These are phyloP conservation scores for Vaccinium darrowii DNA, from an alignment of 148 eudicot genomes.

Conservation along the genomic window DNA sequence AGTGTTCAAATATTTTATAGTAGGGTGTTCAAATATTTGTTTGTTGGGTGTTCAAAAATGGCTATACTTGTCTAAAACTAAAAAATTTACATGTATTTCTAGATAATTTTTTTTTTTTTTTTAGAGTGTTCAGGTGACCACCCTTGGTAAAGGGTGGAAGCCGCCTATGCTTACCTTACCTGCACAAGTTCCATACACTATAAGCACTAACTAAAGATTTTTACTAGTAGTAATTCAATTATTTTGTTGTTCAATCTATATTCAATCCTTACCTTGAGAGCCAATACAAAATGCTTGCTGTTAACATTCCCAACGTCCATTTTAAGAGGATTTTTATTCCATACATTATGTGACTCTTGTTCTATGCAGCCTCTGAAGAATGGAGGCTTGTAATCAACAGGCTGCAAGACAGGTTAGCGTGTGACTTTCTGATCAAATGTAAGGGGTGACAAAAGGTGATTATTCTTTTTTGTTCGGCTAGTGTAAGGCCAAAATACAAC, in stretches of 20 bases:
- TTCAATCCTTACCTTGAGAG: slow-evolving; percentile 61
- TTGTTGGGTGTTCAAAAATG: too few relatives aligned
- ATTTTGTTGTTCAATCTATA: neutral
- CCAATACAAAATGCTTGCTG: slow-evolving; percentile 80
- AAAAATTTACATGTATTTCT: too few relatives aligned
- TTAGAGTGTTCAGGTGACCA: too few relatives aligned
- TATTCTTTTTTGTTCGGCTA: neutral
- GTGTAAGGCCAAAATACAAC: neutral
- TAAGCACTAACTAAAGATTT: neutral
- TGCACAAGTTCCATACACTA: slow-evolving; percentile 22
- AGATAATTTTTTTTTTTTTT: too few relatives aligned
- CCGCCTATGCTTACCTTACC: slow-evolving; percentile 34
- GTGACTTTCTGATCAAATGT: neutral
- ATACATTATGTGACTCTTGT: slow-evolving; percentile 65
- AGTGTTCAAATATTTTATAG: too few relatives aligned
- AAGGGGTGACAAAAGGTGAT: neutral
- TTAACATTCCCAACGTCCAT: slow-evolving; percentile 94
- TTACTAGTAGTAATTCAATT: neutral
- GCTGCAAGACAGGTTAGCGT: slow-evolving; percentile 45
- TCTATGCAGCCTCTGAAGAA: slow-evolving; percentile 84
- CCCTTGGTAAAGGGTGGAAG: too few relatives aligned
- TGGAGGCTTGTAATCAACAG: slow-evolving; percentile 92
- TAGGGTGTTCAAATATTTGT: too few relatives aligned
- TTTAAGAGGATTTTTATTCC: slow-evolving; percentile 74
- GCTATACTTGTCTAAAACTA: too few relatives aligned